A percentile compares a stretch with the other conserved stretches of the same genome.
Conservation (phyloP, 2,329 filamentous ascomycete species). For the Ophiostoma populinum region DNA sequence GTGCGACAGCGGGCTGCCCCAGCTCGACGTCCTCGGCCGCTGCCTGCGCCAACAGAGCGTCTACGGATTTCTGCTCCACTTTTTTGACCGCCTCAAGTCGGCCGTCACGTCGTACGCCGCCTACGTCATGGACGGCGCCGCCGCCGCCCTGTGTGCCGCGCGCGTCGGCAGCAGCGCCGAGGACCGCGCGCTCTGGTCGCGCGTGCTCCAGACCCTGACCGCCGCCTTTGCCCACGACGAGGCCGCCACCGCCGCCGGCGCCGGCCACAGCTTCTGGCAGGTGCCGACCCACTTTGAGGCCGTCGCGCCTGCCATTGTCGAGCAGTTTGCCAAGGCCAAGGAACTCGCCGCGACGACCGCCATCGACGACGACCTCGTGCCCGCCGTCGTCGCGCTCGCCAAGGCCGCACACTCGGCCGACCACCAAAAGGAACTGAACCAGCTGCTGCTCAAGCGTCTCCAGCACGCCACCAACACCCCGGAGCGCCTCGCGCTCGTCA, state of each 20-base stretch:
- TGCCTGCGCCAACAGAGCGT: conserved; percentile 53
- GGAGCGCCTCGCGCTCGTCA: conserved; percentile 66
- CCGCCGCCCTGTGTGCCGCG: conserved; percentile 37
- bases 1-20: conserved; percentile 43
- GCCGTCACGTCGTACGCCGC: conserved; percentile 86
- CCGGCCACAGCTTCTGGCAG: conserved; percentile 55
- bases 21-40: conserved; percentile 41
- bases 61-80: conserved; percentile 61
- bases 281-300: conserved; percentile 68
- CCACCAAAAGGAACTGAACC: conserved; percentile 82
- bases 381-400: conserved; percentile 65
- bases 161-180: conserved; percentile 28
- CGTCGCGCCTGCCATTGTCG: conserved; percentile 51
- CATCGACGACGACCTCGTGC: conserved; percentile 38
- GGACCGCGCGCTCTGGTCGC: conserved; percentile 45
- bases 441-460: conserved; percentile 58
- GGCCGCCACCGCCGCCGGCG: conserved; percentile 18
- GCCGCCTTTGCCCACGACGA: conserved; percentile 77
- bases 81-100: conserved; percentile 78
- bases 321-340: conserved; percentile 39
- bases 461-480: conserved; percentile 47
- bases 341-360: conserved; percentile 14
- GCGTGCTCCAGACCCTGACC: conserved; percentile 52
- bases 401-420: conserved; percentile 67
- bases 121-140: conserved; percentile 63